Conservation (phyloP, 2,329 filamentous ascomycete species). For the Lasiodiplodia gonubiensis region DNA sequence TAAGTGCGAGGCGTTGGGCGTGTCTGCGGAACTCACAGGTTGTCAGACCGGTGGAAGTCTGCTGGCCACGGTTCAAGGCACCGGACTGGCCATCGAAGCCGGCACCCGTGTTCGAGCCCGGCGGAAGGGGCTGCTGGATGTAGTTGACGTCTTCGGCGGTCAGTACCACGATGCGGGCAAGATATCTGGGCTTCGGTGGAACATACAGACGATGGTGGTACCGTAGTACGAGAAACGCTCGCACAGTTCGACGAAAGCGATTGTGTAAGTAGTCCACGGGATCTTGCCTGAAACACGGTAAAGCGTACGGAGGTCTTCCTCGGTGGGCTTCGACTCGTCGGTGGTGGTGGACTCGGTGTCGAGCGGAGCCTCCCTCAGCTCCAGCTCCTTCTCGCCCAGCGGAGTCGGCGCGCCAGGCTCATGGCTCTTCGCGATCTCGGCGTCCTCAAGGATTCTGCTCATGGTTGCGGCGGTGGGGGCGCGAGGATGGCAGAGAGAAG, state of each 20-base stretch:
- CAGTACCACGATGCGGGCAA: neutral
- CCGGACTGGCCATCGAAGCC: conserved; percentile 41
- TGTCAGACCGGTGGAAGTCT: conserved; percentile 44
- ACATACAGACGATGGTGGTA: conserved; percentile 68
- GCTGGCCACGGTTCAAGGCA: conserved; percentile 45
- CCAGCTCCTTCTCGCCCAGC: conserved; percentile 42
- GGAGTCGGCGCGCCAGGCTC: conserved; percentile 43
- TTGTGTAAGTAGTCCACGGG: conserved; percentile 69
- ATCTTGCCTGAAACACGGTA: conserved; percentile 68
- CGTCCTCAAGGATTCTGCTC: conserved; percentile 17
- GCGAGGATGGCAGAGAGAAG: neutral
- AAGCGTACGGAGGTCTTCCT: conserved; percentile 67
- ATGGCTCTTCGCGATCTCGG: conserved; percentile 44
- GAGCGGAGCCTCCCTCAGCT: conserved; percentile 37
- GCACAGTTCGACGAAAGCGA: conserved; percentile 75
- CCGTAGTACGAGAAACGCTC: conserved; percentile 82
- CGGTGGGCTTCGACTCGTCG: conserved; percentile 57
- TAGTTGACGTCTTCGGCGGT: conserved; percentile 47
- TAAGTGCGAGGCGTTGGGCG: neutral
- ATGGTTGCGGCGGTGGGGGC: neutral
- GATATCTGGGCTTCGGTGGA: neutral
- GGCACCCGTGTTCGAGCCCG: conserved; percentile 42
- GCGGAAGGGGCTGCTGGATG: conserved; percentile 44
- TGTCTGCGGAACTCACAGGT: conserved; percentile 35
- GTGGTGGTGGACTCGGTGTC: conserved; percentile 32